Evolutionary conservation across 164 flowering plant genomes (phyloP).

Genomic region (Dillenia turbinata): DNA sequence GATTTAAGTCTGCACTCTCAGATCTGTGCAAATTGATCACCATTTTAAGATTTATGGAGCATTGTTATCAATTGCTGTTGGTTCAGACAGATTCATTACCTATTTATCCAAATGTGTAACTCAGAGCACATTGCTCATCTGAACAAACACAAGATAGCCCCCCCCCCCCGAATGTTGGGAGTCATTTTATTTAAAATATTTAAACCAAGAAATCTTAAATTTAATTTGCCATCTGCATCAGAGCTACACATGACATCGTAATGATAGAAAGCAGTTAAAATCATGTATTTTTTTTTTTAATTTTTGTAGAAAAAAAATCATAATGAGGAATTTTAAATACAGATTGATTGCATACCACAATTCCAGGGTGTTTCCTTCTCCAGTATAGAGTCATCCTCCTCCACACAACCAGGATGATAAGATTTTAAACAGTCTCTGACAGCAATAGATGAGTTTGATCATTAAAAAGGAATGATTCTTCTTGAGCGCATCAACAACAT

Average conservation of each 20-base stretch:
- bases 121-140: too few species aligned
- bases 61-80: too few species aligned
- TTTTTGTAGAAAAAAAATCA: neutral
- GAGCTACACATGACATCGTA: neutral
- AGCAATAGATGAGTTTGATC: neutral
- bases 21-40: too few species aligned
- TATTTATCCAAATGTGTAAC: too few species aligned
- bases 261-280: neutral
- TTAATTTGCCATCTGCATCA: too few species aligned
- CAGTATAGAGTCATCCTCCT: conserved; percentile 35
- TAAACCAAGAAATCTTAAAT: too few species aligned
- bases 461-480: neutral
- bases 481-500: neutral
- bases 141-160: too few species aligned
- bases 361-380: conserved; percentile 35
- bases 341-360: conserved; percentile 48
- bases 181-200: too few species aligned
- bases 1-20: too few species aligned
- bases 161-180: too few species aligned
- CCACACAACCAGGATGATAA: conserved; percentile 66
- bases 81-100: too few species aligned
- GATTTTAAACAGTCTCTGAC: conserved; percentile 60
- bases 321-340: neutral
- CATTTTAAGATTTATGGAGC: too few species aligned
- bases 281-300: neutral